phyloP scores from a whole-genome alignment of 768 basidiomycete species.

The Cantharellus anzutake region DNA sequence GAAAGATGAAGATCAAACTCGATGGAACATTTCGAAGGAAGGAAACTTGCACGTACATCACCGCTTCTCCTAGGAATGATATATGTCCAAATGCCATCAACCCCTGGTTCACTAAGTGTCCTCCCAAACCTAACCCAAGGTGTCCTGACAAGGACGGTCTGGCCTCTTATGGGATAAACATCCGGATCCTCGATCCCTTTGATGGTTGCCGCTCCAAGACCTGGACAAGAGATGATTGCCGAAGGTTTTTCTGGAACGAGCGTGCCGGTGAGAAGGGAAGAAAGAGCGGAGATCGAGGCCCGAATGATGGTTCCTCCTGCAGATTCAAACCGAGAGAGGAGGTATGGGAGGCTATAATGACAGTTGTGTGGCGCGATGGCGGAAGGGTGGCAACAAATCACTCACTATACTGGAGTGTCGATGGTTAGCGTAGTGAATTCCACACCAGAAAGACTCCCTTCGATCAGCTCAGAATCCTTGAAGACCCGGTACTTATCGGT shows the following conservation, averaged over 20 bases:
- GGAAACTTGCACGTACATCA: conserved; percentile 22
- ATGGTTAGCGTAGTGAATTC: conserved; percentile 52
- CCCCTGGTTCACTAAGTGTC: conserved; percentile 21
- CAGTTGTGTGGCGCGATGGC: neutral
- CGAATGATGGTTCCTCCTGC: conserved; percentile 44
- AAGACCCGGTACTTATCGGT: conserved; percentile 4
- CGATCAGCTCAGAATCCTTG: conserved; percentile 18
- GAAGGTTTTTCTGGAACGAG: conserved; percentile 18
- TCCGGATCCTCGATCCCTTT: conserved; percentile 32
- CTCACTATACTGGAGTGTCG: conserved; percentile 34
- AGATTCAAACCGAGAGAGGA: conserved; percentile 36
- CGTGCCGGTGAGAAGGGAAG: conserved; percentile 44
- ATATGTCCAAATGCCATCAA: conserved; percentile 33
- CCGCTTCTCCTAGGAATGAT: conserved; percentile 44
- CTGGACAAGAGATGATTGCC: conserved; percentile 51
- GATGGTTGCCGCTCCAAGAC: conserved; percentile 35
- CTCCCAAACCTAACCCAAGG: conserved; percentile 36
- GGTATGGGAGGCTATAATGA: conserved; percentile 27
- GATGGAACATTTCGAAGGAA: conserved; percentile 5
- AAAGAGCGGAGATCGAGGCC: conserved; percentile 44
- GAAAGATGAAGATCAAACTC: conserved; percentile 30
- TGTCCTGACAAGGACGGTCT: conserved; percentile 24
- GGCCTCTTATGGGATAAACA: conserved; percentile 12
- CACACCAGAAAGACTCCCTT: conserved; percentile 28
- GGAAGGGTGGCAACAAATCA: neutral